Base-by-base conservation (phyloP, 2,329 filamentous ascomycete genomes). In the Fusarium tupiense region DNA sequence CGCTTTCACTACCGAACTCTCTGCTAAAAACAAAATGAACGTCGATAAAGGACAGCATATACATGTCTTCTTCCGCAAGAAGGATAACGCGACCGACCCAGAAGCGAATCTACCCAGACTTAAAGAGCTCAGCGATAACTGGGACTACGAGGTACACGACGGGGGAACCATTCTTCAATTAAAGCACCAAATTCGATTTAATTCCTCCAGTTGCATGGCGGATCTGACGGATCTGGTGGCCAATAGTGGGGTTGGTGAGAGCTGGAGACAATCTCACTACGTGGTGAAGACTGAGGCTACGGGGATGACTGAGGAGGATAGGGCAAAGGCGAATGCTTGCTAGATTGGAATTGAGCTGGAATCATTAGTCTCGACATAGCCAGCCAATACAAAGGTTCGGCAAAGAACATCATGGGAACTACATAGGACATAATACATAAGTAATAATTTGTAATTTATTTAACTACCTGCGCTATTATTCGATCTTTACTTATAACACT, bases 311-410 rank as follows among this genome's bases (percentile, higher is more conserved):
- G 6, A 20, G 12, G 44, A 29, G 24, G 19, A 29, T 20, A 47
- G 14, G 5, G 20, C 29, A 35, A 35, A 35, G 33, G 33, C 33
- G 33, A 35, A 35, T 35, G 16, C 33, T 16, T 16, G 14, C 33
- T 35, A 35, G 14, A 35, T 35, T 35, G 1, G 1, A 35, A 16
- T 35, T 8, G 3, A 35, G 14, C 33, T 35, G 33, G 8, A 35
- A 2, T 35, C 33, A 35, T 33, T 35, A 6, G 33, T 16, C 1
- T 35, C 14, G 33, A 35, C 13, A 33, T 33, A 35, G 14, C 33
- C 6, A 35, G 33, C 13, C 1, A 16, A 35, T 35, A 35, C 0
- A 35, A 35, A 16, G 14, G 14, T 8, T 35, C 1, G 1, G 1
- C 0, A 35, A 35, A 35, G 33, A 35, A 35, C 7, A 16, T 0